These are phyloP conservation scores for Peronospora destructor DNA, from an alignment of 352 stramenopile genomes.

Conservation along the genomic window DNA sequence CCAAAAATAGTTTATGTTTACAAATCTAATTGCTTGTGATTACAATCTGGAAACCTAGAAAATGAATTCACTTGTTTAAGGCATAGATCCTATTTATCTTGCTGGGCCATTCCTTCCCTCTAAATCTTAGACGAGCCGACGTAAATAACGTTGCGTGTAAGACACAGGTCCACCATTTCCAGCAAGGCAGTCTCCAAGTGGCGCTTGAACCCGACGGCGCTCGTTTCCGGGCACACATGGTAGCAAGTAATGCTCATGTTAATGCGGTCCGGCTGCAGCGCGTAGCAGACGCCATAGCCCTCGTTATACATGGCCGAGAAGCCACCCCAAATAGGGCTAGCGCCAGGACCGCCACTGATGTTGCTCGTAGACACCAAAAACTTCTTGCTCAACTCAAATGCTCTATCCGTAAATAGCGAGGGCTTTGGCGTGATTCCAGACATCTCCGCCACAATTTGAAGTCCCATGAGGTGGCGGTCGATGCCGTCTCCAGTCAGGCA, in stretches of 20 bases:
- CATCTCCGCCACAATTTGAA: slow-evolving; percentile 91
- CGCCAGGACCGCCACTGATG: slow-evolving; percentile 88
- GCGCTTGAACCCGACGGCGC: slow-evolving; percentile 83
- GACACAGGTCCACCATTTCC: slow-evolving; percentile 92
- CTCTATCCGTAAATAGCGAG: slow-evolving; percentile 90
- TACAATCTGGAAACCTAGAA: too few relatives aligned
- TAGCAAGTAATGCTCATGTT: slow-evolving; percentile 94
- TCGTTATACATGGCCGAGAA: slow-evolving; percentile 93
- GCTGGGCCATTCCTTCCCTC: too few relatives aligned
- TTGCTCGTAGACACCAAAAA: slow-evolving; percentile 94
- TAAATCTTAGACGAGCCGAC: slow-evolving; percentile 84
- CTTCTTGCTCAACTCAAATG: slow-evolving; percentile 91
- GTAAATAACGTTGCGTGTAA: slow-evolving; percentile 87
- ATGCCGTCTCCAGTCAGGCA: slow-evolving; percentile 85
- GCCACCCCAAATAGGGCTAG: slow-evolving; percentile 94
- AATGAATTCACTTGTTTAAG: too few relatives aligned
- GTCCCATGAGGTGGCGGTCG: slow-evolving; percentile 93
- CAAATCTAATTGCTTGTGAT: too few relatives aligned
- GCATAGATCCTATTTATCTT: too few relatives aligned
- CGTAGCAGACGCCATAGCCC: slow-evolving; percentile 94
- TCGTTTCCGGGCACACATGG: slow-evolving; percentile 70
- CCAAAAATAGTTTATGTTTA: too few relatives aligned
- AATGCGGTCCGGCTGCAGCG: slow-evolving; percentile 90
- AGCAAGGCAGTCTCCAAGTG: slow-evolving; percentile 90
- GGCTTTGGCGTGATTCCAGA: slow-evolving; percentile 84